These are phyloP conservation scores for Penicillium griseofulvum DNA, from an alignment of 2,329 filamentous ascomycete species.

Conservation along the genomic window DNA sequence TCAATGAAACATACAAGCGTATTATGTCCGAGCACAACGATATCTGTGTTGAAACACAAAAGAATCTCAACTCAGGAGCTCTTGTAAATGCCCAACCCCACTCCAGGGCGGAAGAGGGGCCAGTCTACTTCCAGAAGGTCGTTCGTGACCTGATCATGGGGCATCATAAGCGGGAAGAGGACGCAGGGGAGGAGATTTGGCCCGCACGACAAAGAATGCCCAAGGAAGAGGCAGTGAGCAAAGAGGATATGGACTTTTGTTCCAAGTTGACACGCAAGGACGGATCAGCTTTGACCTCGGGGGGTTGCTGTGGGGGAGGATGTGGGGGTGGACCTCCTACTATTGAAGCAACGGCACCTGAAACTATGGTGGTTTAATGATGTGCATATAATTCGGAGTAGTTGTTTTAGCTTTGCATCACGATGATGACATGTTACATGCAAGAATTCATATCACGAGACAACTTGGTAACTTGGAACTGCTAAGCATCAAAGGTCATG, in stretches of 20 bases:
- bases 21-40: conserved; percentile 64
- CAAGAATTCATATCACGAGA: background rate
- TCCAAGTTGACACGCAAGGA: conserved; percentile 18
- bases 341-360: conserved; percentile 8
- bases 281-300: background rate
- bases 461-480: background rate
- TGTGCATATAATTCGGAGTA: background rate
- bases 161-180: conserved; percentile 49
- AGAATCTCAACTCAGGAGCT: conserved; percentile 58
- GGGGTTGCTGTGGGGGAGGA: conserved; percentile 22
- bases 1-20: conserved; percentile 60
- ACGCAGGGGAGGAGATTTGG: conserved; percentile 51
- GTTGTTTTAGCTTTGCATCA: background rate
- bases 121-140: conserved; percentile 55
- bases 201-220: conserved; percentile 45
- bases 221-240: conserved; percentile 21
- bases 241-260: conserved; percentile 35
- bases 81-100: conserved; percentile 63
- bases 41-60: conserved; percentile 58
- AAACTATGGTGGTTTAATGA: conserved; percentile 18
- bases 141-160: conserved; percentile 50
- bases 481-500: background rate
- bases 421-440: background rate
- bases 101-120: conserved; percentile 55
- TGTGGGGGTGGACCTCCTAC: conserved; percentile 13